Evolutionary conservation across 2,329 filamentous ascomycete genomes (phyloP).

Genomic region (Diaporthe nobilis): DNA sequence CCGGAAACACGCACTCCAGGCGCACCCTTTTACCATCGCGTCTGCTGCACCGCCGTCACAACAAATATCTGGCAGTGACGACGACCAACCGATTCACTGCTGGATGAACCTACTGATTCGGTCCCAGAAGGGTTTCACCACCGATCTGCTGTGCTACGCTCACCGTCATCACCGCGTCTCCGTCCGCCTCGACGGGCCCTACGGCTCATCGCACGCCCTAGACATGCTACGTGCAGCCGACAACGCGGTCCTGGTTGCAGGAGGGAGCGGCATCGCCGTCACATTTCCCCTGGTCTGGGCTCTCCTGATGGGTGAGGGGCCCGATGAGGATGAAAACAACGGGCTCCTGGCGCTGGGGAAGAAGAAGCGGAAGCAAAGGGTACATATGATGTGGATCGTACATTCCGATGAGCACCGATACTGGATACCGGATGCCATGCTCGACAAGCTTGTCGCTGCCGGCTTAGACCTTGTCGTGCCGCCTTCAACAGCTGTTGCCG

Average conservation of each 20-base stretch:
- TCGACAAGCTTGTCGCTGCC: conserved; percentile 62
- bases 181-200: conserved; percentile 74
- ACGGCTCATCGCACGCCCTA: conserved; percentile 71
- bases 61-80: neutral
- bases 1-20: conserved; percentile 66
- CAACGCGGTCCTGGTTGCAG: conserved; percentile 70
- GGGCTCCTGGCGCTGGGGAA: neutral
- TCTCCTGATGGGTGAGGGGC: conserved; percentile 52
- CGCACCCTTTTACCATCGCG: conserved; percentile 78
- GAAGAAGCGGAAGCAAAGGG: conserved; percentile 47
- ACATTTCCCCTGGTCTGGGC: conserved; percentile 72
- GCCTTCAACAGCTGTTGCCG: conserved; percentile 65
- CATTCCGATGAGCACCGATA: conserved; percentile 65
- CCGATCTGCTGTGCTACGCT: conserved; percentile 67
- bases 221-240: conserved; percentile 64
- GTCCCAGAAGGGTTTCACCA: conserved; percentile 72
- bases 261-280: conserved; percentile 76
- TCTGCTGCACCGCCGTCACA: conserved; percentile 64
- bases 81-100: conserved; percentile 53
- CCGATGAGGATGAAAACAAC: neutral
- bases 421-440: conserved; percentile 66
- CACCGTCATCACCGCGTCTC: conserved; percentile 55
- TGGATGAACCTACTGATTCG: conserved; percentile 72
- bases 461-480: conserved; percentile 69
- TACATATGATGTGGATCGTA: conserved; percentile 72